These are phyloP conservation scores for Magnolia changhungtana DNA, from an alignment of 164 flowering plant species.

Conservation along the genomic window DNA sequence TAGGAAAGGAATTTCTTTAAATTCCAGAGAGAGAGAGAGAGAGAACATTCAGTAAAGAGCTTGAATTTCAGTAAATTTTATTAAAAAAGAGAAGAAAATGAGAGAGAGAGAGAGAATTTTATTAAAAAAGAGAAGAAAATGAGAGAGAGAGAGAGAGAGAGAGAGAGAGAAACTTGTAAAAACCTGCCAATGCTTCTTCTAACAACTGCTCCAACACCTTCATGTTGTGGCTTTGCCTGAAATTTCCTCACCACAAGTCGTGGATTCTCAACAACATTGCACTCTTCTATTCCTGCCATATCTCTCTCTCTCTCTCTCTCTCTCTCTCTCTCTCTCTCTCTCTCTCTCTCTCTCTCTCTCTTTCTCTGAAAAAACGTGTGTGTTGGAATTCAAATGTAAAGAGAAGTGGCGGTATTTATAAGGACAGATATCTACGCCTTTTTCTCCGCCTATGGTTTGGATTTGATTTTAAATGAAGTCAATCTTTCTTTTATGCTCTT, in stretches of 20 bases:
- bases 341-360: too few species aligned
- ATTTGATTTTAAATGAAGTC: too few species aligned
- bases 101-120: neutral
- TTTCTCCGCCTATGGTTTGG: neutral
- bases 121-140: too few species aligned
- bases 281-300: neutral
- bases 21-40: constrained; percentile 2
- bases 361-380: neutral
- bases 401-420: neutral
- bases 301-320: too few species aligned
- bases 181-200: constrained; percentile 81
- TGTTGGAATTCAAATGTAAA: neutral
- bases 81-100: neutral
- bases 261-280: constrained; percentile 2
- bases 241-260: constrained; percentile 47
- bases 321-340: too few species aligned
- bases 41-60: neutral
- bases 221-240: constrained; percentile 58
- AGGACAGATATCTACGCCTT: neutral
- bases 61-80: neutral
- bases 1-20: neutral
- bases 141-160: neutral
- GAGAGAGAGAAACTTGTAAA: neutral
- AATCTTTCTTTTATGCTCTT: too few species aligned
- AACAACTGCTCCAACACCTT: constrained; percentile 66